Percentiles rank a stretch among this genome's conserved stretches.
phyloP scores from a whole-genome alignment of 2,329 filamentous ascomycete genomes.

The Teratosphaeria destructans region DNA sequence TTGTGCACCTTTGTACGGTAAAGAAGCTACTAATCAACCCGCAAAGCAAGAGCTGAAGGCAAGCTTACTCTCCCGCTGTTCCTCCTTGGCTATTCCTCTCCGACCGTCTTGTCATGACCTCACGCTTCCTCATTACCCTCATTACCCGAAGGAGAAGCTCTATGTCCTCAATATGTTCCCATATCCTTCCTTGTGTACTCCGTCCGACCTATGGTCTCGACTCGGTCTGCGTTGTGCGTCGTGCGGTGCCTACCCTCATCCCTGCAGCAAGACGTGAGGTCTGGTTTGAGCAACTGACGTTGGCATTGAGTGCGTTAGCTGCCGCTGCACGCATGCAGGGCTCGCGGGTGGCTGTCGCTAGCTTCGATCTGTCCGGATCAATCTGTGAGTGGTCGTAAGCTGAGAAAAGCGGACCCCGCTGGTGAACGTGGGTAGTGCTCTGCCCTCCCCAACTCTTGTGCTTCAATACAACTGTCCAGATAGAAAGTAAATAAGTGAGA shows the following conservation, averaged over 20 bases:
- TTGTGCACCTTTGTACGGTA: background rate
- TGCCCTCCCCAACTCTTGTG: background rate
- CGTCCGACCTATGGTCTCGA: background rate
- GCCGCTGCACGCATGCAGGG: background rate
- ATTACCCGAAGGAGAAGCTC: background rate
- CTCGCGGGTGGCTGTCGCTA: background rate
- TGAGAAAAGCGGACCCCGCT: background rate
- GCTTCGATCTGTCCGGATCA: background rate
- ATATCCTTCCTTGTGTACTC: background rate
- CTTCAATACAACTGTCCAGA: background rate
- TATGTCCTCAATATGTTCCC: background rate
- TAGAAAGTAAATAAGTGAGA: background rate
- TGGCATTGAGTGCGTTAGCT: background rate
- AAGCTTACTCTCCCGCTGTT: background rate
- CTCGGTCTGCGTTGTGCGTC: background rate
- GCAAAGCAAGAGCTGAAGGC: background rate
- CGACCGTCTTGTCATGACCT: background rate
- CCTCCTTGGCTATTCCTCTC: background rate
- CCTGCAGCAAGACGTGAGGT: background rate
- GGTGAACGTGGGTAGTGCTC: background rate
- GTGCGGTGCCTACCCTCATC: background rate
- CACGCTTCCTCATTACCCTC: background rate
- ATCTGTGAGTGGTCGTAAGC: background rate
- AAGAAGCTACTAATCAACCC: background rate
- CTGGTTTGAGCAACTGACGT: background rate